phyloP scores from a whole-genome alignment of 352 stramenopile genomes.

The Pythium folliculosum region DNA sequence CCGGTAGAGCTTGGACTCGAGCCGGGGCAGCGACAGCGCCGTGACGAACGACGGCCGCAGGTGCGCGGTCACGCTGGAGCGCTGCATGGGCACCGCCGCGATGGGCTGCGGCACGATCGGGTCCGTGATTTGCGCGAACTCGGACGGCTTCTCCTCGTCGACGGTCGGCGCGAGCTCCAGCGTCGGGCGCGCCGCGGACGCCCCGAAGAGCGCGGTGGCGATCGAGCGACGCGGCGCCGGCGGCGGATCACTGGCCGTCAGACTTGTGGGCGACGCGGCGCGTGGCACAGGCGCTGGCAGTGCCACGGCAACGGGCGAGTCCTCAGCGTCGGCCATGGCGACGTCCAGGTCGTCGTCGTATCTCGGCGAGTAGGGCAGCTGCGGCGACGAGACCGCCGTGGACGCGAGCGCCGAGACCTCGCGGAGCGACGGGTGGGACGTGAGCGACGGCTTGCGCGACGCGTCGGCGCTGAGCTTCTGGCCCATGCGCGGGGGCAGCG shows the following conservation, averaged over 20 bases:
- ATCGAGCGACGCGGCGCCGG: constrained; percentile 24
- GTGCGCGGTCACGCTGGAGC: constrained; percentile 21
- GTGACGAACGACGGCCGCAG: constrained; percentile 31
- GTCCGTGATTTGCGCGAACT: neutral
- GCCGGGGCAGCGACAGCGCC: constrained; percentile 8
- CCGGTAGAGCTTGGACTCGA: constrained; percentile 12
- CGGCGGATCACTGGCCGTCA: neutral
- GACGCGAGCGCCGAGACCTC: neutral
- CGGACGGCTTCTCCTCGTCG: constrained; percentile 6
- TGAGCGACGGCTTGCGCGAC: neutral
- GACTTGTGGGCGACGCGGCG: neutral
- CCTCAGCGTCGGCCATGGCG: neutral
- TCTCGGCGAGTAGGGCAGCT: neutral
- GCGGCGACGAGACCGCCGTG: constrained; percentile 5
- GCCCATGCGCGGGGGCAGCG: neutral
- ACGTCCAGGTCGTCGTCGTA: neutral
- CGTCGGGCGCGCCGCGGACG: constrained; percentile 7
- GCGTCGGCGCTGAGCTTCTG: constrained; percentile 14
- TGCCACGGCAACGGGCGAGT: neutral
- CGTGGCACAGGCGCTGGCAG: neutral
- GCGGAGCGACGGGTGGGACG: neutral
- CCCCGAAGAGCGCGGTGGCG: constrained; percentile 7
- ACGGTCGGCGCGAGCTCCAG: constrained; percentile 1
- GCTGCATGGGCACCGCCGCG: constrained; percentile 26
- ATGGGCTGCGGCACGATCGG: constrained; percentile 24